phyloP scores from a whole-genome alignment of 805 yeast genomes.

The Wickerhamiella australiensis region DNA sequence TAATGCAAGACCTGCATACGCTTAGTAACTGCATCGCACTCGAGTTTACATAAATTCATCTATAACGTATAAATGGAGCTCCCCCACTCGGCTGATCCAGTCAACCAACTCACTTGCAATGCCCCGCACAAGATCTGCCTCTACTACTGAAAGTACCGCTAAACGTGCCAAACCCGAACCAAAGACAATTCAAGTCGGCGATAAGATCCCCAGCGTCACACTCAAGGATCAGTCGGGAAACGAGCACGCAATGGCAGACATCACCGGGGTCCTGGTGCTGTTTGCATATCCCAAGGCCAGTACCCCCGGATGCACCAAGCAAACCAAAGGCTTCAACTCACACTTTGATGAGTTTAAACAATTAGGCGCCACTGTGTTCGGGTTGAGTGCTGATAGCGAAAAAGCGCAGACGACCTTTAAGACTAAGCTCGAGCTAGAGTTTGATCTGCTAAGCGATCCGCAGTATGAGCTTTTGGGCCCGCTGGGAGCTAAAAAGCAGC shows the following conservation, averaged over 20 bases:
- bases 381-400: conserved; percentile 74
- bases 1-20: neutral
- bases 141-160: neutral
- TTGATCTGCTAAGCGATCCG: conserved; percentile 68
- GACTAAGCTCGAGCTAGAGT: conserved; percentile 59
- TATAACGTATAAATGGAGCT: neutral
- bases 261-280: conserved; percentile 37
- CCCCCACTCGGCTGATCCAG: neutral
- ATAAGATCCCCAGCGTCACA: conserved; percentile 50
- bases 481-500: conserved; percentile 74
- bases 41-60: neutral
- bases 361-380: conserved; percentile 50
- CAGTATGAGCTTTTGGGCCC: conserved; percentile 50
- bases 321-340: conserved; percentile 78
- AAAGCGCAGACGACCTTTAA: conserved; percentile 67
- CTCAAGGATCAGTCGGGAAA: conserved; percentile 61
- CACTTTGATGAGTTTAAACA: conserved; percentile 42
- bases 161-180: conserved; percentile 7
- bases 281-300: conserved; percentile 79
- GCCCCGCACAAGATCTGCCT: conserved; percentile 2
- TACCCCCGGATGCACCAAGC: conserved; percentile 95
- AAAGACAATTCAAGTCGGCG: conserved; percentile 39
- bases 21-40: neutral
- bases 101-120: neutral
- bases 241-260: conserved; percentile 38